These are phyloP conservation scores for Plasmodium gaboni DNA, from an alignment of 169 alveolate species.

Conservation along the genomic window DNA sequence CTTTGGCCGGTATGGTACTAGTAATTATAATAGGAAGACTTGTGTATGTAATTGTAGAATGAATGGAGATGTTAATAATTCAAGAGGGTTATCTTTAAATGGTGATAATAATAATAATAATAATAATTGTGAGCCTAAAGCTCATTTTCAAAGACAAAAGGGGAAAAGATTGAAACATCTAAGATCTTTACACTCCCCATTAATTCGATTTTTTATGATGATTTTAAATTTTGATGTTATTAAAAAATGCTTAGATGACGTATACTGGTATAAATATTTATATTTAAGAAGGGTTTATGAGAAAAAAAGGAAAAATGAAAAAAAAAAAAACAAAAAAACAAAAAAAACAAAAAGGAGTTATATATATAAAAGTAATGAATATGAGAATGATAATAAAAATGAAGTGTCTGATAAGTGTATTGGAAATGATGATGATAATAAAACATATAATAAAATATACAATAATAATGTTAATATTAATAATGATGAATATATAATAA, in stretches of 20 bases:
- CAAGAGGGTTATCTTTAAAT: neutral
- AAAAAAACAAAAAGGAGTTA: neutral
- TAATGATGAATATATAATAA: constrained; percentile 10
- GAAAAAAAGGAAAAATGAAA: neutral
- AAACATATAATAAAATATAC: too few relatives aligned
- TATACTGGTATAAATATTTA: constrained; percentile 63
- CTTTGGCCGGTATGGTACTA: too few relatives aligned
- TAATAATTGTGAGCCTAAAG: neutral
- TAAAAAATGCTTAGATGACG: constrained; percentile 43
- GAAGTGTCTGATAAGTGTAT: neutral
- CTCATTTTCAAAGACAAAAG: neutral
- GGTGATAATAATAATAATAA: neutral
- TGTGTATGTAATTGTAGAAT: too few relatives aligned
- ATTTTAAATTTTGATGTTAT: constrained; percentile 58
- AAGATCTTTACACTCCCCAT: constrained; percentile 63
- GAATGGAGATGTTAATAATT: neutral
- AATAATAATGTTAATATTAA: neutral
- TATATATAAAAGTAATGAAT: neutral
- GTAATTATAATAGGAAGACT: too few relatives aligned
- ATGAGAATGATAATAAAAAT: neutral
- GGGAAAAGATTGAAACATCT: constrained; percentile 19
- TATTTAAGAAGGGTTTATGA: constrained; percentile 10
- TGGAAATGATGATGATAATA: neutral
- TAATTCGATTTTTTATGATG: constrained; percentile 66
- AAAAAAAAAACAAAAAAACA: neutral